A percentile compares a stretch with the other conserved stretches of the same genome.
phyloP scores from a whole-genome alignment of 768 basidiomycete species.

The Phylloporus sp. region DNA sequence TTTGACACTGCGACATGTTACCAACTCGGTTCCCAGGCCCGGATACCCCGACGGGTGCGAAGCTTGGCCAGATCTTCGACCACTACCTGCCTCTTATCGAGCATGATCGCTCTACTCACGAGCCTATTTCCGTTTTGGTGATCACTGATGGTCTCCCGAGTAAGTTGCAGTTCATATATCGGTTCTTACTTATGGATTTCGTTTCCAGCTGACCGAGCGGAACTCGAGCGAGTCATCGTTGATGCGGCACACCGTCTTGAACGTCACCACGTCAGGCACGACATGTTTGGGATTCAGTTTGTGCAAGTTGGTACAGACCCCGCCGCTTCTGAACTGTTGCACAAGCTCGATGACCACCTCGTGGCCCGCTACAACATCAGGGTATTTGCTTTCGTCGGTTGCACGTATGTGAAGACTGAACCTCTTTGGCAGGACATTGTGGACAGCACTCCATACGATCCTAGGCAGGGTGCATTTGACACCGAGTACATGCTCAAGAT shows the following conservation, averaged over 20 bases:
- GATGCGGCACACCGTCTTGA: conserved; percentile 38
- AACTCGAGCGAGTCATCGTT: conserved; percentile 30
- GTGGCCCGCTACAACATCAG: conserved; percentile 28
- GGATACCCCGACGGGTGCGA: conserved; percentile 37
- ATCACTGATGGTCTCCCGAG: conserved; percentile 40
- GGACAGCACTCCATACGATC: conserved; percentile 40
- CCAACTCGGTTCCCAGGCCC: conserved; percentile 15
- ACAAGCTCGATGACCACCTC: conserved; percentile 38
- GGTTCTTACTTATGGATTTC: not conserved
- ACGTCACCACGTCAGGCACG: conserved; percentile 27
- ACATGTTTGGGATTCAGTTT: conserved; percentile 44
- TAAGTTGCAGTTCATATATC: conserved; percentile 13
- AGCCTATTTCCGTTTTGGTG: conserved; percentile 34
- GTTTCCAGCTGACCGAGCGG: conserved; percentile 25
- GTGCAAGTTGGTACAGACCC: conserved; percentile 41
- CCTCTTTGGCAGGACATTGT: conserved; percentile 37
- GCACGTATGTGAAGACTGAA: not conserved
- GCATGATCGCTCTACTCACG: conserved; percentile 23
- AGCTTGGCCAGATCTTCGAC: conserved; percentile 33
- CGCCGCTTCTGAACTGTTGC: conserved; percentile 36
- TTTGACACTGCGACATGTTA: not conserved
- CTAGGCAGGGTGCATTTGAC: conserved; percentile 26
- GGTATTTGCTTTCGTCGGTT: conserved; percentile 6
- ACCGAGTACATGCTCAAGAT: conserved; percentile 35
- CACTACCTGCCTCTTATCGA: conserved; percentile 35